phyloP scores from a whole-genome alignment of 306 rosid genomes.

The Citrullus mucosospermus region DNA sequence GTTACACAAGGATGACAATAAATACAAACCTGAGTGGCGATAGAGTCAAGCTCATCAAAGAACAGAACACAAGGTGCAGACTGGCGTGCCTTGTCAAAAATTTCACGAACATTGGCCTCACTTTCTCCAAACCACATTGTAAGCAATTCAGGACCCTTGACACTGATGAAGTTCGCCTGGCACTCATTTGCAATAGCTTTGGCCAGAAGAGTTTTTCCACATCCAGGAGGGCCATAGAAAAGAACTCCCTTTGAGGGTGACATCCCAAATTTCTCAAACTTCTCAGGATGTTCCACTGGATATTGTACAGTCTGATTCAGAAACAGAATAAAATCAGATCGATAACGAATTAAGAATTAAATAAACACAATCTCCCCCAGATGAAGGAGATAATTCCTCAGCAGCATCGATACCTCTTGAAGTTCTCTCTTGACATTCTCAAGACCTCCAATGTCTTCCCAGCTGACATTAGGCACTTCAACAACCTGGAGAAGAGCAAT shows the following conservation, averaged over 20 bases:
- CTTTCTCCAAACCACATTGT: slow-evolving; percentile 25
- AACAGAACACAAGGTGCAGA: slow-evolving; percentile 27
- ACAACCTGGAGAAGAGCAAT: slow-evolving; percentile 5
- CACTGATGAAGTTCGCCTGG: slow-evolving; percentile 25
- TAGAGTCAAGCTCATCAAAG: slow-evolving; percentile 24
- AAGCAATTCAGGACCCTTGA: slow-evolving; percentile 24
- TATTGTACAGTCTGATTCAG: slow-evolving; percentile 19
- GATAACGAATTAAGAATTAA: not conserved
- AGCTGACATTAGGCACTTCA: slow-evolving; percentile 21
- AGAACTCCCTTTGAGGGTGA: slow-evolving; percentile 28
- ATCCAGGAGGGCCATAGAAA: slow-evolving; percentile 37
- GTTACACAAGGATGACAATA: not conserved
- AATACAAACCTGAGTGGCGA: slow-evolving; percentile 17
- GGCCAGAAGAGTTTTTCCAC: slow-evolving; percentile 24
- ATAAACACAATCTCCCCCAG: not conserved
- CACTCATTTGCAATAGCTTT: slow-evolving; percentile 33
- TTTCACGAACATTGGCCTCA: slow-evolving; percentile 23
- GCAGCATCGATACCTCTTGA: slow-evolving; percentile 15
- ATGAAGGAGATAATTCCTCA: not conserved
- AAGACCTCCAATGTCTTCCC: slow-evolving; percentile 23
- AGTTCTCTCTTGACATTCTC: slow-evolving; percentile 25
- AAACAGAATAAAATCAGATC: not conserved
- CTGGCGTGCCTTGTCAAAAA: slow-evolving; percentile 22
- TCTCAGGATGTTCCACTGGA: slow-evolving; percentile 25
- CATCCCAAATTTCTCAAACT: slow-evolving; percentile 25